These are phyloP conservation scores for Limonium bicolor DNA, from an alignment of 148 eudicot species.

Conservation along the genomic window DNA sequence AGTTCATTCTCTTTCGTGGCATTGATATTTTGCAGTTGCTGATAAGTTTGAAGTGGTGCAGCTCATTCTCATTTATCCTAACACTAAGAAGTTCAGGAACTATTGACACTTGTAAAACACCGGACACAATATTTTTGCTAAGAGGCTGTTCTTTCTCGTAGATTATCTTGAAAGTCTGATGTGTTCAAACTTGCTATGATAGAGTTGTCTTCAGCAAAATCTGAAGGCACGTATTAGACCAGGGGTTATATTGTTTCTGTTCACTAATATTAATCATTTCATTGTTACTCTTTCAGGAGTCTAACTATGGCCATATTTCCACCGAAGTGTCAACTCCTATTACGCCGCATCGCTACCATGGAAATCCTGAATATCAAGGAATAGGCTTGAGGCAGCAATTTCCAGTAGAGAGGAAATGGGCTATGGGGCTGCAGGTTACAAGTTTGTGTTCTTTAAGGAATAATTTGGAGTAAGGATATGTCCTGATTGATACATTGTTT, in stretches of 20 bases:
- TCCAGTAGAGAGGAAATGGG: too few relatives aligned
- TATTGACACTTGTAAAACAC: too few relatives aligned
- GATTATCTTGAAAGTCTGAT: not conserved
- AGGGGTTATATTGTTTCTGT: not conserved
- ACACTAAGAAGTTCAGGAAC: too few relatives aligned
- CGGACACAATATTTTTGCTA: too few relatives aligned
- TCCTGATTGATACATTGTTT: too few relatives aligned
- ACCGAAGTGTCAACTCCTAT: slow-evolving; percentile 35
- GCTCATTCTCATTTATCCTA: not conserved
- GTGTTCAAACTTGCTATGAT: not conserved
- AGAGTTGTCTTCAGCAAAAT: not conserved
- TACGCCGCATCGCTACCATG: slow-evolving; percentile 34
- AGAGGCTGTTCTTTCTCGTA: not conserved
- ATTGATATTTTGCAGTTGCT: not conserved
- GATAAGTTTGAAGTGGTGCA: not conserved
- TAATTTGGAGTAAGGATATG: too few relatives aligned
- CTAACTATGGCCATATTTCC: slow-evolving; percentile 29
- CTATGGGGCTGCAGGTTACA: too few relatives aligned
- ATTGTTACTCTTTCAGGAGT: slow-evolving; percentile 26
- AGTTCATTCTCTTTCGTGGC: not conserved
- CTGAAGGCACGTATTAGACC: not conserved
- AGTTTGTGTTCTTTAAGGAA: too few relatives aligned
- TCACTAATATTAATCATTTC: not conserved
- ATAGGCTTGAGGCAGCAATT: slow-evolving; percentile 36
- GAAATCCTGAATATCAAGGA: slow-evolving; percentile 52